Evolutionary conservation across 805 yeast species (phyloP), one percentile per base, ranked within the genome.

Genomic region (Zygosaccharomyces gambellarensis): DNA sequence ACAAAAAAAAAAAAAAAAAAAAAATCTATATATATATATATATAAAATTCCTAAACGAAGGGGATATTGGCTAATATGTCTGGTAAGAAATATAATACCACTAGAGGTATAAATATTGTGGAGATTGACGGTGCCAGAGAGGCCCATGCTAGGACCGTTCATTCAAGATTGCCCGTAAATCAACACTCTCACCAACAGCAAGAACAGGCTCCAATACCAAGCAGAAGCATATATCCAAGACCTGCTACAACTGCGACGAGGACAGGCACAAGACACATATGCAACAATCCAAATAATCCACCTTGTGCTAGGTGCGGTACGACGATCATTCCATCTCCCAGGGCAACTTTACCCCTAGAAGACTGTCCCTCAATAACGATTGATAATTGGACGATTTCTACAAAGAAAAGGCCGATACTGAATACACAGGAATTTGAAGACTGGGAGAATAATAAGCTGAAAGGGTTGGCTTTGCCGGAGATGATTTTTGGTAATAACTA

Each of bases 401-500:
- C 96, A 0, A 70, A 74, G 28, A 81, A 89, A 64, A 78, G 79
- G 45, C 95, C 98, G 1, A 92, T 92, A 41, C 70, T 89, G 52
- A 84, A 78, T 55, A 75, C 90, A 1, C 72, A 67, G 1, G 96
- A 90, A 61, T 77, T 92, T 49, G 96, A 89, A 50, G 68, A 68
- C 2, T 77, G 84, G 60, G 86, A 81, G 52, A 65, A 59, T 11
- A 78, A 77, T 4, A 53, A 58, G 39, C 63, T 82, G 46, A 75
- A 85, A 46, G 82, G 82, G 12, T 80, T 92, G 53, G 96, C 98
- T 0, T 69, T 92, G 39, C 99, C 99, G 0, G 99, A 94, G 65
- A 94, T 94, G 98, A 90, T 94, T 5, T 94, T 94, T 70, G 98
- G 98, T 8, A 81, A 87, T 57, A 90, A 87, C 62, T 68, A 69